Percentiles rank a stretch among this genome's conserved stretches.
phyloP scores from a whole-genome alignment of 2,329 filamentous ascomycete genomes.

The Zarea fungicola region DNA sequence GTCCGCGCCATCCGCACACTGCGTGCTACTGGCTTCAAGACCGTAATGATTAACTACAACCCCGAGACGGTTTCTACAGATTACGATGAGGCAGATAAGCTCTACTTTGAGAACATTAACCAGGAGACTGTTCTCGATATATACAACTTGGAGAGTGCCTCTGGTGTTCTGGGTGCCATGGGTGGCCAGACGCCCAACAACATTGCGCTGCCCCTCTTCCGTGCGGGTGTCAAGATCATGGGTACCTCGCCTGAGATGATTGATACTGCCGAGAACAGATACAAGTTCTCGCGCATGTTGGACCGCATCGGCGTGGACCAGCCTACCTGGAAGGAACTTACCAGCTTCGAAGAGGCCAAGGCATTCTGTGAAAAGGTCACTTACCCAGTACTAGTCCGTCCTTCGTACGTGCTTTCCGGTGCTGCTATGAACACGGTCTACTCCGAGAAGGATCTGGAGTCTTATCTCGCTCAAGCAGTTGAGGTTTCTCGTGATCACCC shows the following conservation, averaged over 20 bases:
- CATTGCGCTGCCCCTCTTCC: constrained; percentile 84
- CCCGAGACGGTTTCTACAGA: constrained; percentile 87
- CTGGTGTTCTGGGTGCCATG: constrained; percentile 89
- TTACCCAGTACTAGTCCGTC: constrained; percentile 91
- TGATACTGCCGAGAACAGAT: constrained; percentile 92
- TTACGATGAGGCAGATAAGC: constrained; percentile 86
- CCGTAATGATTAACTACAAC: constrained; percentile 93
- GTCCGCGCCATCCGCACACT: constrained; percentile 90
- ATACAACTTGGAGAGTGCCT: constrained; percentile 78
- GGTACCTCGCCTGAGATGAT: constrained; percentile 99
- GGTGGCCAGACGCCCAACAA: constrained; percentile 98
- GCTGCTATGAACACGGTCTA: constrained; percentile 99
- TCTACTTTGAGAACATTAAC: constrained; percentile 96
- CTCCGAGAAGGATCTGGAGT: constrained; percentile 85
- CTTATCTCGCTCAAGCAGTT: constrained; percentile 82
- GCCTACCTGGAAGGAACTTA: constrained; percentile 96
- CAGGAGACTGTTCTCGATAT: constrained; percentile 89
- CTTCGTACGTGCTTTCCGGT: constrained; percentile 93
- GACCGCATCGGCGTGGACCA: constrained; percentile 94
- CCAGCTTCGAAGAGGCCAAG: constrained; percentile 85
- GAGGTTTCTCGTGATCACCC: constrained; percentile 94
- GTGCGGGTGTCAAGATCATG: constrained; percentile 84
- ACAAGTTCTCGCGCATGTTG: constrained; percentile 98
- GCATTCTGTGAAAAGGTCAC: constrained; percentile 82
- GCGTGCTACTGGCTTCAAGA: constrained; percentile 79